These are phyloP conservation scores for Chlorella sp. DNA, from an alignment of 139 green algal genomes.

Conservation along the genomic window DNA sequence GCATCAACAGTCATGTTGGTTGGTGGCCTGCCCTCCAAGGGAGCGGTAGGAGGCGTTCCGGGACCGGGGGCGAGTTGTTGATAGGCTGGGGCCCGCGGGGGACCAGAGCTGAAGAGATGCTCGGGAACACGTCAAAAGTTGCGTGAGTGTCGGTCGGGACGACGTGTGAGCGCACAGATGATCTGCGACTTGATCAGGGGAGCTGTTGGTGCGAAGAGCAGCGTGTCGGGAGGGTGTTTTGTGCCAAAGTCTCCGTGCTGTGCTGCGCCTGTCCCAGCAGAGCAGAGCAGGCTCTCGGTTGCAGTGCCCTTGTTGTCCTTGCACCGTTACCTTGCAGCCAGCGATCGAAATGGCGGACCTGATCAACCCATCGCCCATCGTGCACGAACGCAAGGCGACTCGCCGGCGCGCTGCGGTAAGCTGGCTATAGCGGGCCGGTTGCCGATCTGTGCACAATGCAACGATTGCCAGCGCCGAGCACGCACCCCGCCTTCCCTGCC, in stretches of 20 bases:
- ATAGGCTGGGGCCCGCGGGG: too few relatives aligned
- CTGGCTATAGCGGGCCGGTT: not conserved
- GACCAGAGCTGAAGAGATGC: too few relatives aligned
- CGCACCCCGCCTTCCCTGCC: not conserved
- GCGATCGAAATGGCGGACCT: slow-evolving; percentile 37
- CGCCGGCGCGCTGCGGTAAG: not conserved
- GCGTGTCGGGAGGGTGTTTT: not conserved
- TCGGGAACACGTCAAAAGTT: too few relatives aligned
- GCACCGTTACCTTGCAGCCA: too few relatives aligned
- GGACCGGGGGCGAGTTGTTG: too few relatives aligned
- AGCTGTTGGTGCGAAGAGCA: not conserved
- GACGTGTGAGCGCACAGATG: too few relatives aligned
- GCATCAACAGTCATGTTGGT: not conserved
- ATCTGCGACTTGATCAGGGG: not conserved
- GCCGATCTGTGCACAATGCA: not conserved
- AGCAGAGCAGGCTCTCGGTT: too few relatives aligned
- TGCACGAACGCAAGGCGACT: slow-evolving; percentile 62
- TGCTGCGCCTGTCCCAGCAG: not conserved
- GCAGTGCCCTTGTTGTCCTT: too few relatives aligned
- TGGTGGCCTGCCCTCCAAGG: not conserved
- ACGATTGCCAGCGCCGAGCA: not conserved
- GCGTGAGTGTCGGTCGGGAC: too few relatives aligned
- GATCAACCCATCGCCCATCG: slow-evolving; percentile 80
- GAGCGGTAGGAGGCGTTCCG: too few relatives aligned
- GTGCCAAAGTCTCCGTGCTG: too few relatives aligned